A percentile compares a stretch with the other conserved stretches of the same genome.
Evolutionary conservation across 129 eudicot genomes (phyloP).

Genomic region (Centella asiatica): DNA sequence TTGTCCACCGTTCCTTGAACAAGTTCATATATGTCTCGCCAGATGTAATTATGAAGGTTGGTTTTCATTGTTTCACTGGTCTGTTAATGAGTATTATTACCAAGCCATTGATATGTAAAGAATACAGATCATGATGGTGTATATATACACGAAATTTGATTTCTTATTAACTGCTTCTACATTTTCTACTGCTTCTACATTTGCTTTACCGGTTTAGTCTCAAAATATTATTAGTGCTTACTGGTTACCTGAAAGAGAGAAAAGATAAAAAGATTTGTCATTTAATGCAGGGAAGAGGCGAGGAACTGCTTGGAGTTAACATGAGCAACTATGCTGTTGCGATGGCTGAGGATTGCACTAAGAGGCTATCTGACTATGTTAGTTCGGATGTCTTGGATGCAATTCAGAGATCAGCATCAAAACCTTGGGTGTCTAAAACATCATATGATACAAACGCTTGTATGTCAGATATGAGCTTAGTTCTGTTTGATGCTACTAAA

Average conservation of each 20-base stretch:
- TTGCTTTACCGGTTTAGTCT: too few species aligned
- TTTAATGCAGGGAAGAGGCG: conserved; percentile 16
- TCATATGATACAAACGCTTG: conserved; percentile 9
- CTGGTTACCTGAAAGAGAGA: background rate
- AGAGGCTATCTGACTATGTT: conserved; percentile 5
- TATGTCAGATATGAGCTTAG: conserved; percentile 10
- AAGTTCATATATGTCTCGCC: conserved; percentile 18
- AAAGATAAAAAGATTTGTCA: background rate
- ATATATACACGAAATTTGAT: too few species aligned
- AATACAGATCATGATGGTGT: too few species aligned
- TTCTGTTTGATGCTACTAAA: conserved; percentile 7
- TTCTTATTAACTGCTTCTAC: too few species aligned
- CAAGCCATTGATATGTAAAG: background rate
- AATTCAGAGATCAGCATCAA: conserved; percentile 14
- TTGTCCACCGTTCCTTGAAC: conserved; percentile 11
- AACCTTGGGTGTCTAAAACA: conserved; percentile 15
- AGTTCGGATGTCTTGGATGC: conserved; percentile 14
- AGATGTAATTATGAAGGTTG: conserved; percentile 14
- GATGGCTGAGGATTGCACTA: conserved; percentile 16
- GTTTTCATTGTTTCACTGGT: background rate
- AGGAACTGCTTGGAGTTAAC: conserved; percentile 5
- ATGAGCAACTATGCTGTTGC: conserved; percentile 11
- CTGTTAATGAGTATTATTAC: too few species aligned
- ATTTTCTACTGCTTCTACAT: too few species aligned
- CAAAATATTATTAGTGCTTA: too few species aligned